Evolutionary conservation across 805 yeast species (phyloP), one percentile per base, ranked within the genome.

Genomic region (Teunomyces lycoperdinae): DNA sequence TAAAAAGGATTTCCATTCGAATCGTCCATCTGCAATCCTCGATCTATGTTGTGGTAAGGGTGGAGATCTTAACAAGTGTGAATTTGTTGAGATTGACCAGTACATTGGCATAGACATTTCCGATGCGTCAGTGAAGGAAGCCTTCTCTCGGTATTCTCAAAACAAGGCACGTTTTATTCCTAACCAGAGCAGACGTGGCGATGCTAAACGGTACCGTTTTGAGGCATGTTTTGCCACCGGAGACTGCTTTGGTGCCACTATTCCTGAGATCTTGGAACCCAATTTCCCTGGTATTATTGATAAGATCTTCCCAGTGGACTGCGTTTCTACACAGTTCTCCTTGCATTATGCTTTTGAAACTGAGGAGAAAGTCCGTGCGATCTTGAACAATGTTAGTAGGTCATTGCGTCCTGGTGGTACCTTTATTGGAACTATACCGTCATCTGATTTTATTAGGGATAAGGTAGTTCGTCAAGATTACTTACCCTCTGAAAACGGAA

Each of bases 31-130:
- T 70, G 80, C 51, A 77, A 78, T 86, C 1, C 70, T 94, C 14
- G 99, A 94, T 61, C 67, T 92, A 47, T 97, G 97, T 11, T 91
- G 98, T 67, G 99, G 99, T 10, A 95, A 94, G 64, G 99, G 99
- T 45, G 99, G 99, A 26, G 99, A 94, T 69, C 70, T 94, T 58
- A 81, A 86, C 57, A 94, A 94, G 64, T 92, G 96, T 83, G 87
- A 84, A 44, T 81, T 81, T 56, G 85, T 89, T 1, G 72, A 79
- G 16, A 79, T 89, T 2, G 77, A 80, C 17, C 91, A 90, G 42
- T 88, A 87, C 55, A 82, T 91, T 46, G 99, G 99, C 1, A 77
- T 94, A 27, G 99, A 94, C 67, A 84, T 94, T 39, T 90, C 97
- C 14, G 94, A 91, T 63, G 85, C 85, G 3, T 87, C 96, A 5